Conservation (phyloP, 2,329 filamentous ascomycete species). For the Neopestalotiopsis sp. region DNA sequence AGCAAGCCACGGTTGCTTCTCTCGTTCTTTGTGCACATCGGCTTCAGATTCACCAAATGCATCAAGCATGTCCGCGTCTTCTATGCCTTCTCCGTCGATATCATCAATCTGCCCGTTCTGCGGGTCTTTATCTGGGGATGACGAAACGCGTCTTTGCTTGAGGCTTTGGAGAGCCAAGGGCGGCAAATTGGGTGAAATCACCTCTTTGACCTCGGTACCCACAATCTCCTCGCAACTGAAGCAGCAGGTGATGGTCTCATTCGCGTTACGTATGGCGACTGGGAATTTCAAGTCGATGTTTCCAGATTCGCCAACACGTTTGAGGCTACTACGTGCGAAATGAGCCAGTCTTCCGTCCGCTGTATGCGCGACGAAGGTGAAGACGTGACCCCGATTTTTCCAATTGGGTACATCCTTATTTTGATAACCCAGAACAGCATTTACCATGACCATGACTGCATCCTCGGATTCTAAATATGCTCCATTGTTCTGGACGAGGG, state of each 20-base stretch:
- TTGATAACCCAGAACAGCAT: constrained; percentile 71
- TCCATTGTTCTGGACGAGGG: constrained; percentile 27
- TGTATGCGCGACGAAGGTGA: constrained; percentile 78
- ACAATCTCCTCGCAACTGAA: constrained; percentile 88
- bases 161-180: constrained; percentile 35
- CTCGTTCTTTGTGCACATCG: constrained; percentile 26
- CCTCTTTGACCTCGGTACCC: constrained; percentile 52
- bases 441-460: constrained; percentile 65
- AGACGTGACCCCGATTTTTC: constrained; percentile 66
- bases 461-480: constrained; percentile 39
- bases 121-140: no score
- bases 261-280: constrained; percentile 57
- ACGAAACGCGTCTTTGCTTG: not conserved
- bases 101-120: not conserved
- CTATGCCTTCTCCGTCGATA: constrained; percentile 40
- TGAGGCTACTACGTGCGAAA: constrained; percentile 69
- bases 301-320: constrained; percentile 66
- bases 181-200: constrained; percentile 36
- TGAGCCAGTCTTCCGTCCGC: constrained; percentile 73
- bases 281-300: constrained; percentile 62
- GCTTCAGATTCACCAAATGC: constrained; percentile 33
- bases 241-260: constrained; percentile 68
- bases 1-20: constrained; percentile 20
- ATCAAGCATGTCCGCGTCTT: constrained; percentile 49
- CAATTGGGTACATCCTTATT: constrained; percentile 72